Evolutionary conservation across 331 rosid species (phyloP).

Genomic region (Saraca asoca): DNA sequence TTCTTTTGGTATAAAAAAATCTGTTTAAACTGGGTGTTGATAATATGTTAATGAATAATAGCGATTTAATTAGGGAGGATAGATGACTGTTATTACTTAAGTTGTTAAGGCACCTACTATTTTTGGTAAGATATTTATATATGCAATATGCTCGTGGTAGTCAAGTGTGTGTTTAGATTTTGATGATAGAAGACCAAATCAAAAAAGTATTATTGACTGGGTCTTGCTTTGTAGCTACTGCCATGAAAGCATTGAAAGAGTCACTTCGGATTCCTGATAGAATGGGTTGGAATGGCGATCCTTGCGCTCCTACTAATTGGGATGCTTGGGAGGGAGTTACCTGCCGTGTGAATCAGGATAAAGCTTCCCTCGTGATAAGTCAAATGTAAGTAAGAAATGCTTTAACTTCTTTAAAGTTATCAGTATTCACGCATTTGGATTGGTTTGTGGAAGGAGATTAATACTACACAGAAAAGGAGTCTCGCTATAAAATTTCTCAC

Average conservation of each 20-base stretch:
- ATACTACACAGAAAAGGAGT: neutral
- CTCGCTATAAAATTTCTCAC: constrained; percentile 23
- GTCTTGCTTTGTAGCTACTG: constrained; percentile 51
- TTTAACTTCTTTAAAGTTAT: constrained; percentile 25
- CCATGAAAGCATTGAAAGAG: constrained; percentile 87
- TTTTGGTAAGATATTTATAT: neutral
- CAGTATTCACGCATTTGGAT: constrained; percentile 18
- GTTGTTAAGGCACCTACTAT: neutral
- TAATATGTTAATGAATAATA: neutral
- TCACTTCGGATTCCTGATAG: constrained; percentile 83
- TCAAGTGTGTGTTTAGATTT: neutral
- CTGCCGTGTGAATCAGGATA: constrained; percentile 63
- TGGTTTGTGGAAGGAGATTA: constrained; percentile 27
- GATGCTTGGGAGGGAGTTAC: constrained; percentile 99
- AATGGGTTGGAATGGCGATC: constrained; percentile 99
- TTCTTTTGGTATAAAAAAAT: constrained; percentile 25
- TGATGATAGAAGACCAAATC: constrained; percentile 9
- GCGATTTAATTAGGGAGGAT: constrained; percentile 9
- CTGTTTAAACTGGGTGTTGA: constrained; percentile 23
- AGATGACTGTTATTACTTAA: constrained; percentile 16
- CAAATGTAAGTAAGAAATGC: constrained; percentile 63
- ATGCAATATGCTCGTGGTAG: no score
- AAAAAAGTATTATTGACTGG: constrained; percentile 25
- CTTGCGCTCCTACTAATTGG: constrained; percentile 97
- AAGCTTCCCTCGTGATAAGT: constrained; percentile 61